Conservation (phyloP, 2,329 filamentous ascomycete genomes). For the Colletotrichum gigasporum region DNA sequence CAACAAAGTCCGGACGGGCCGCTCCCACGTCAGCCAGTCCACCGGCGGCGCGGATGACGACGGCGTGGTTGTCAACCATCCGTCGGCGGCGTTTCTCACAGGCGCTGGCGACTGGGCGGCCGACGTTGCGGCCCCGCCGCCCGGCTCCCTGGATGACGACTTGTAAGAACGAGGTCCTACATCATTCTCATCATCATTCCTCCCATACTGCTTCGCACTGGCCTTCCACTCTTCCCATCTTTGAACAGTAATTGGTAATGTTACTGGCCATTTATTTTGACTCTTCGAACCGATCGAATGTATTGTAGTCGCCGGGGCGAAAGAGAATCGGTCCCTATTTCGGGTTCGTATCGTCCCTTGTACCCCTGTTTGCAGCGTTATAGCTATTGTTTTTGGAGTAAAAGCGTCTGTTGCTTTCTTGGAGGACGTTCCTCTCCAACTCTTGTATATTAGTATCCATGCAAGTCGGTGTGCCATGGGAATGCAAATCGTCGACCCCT, state of each 20-base stretch:
- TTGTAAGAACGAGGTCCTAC: background rate
- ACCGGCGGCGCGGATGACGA: constrained; percentile 8
- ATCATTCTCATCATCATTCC: no score
- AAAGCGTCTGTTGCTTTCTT: constrained; percentile 12
- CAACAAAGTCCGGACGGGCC: constrained; percentile 10
- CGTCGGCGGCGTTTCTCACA: constrained; percentile 11
- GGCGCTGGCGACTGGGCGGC: constrained; percentile 22
- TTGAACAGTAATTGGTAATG: background rate
- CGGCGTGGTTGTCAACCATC: constrained; percentile 19
- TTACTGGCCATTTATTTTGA: no score
- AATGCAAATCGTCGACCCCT: constrained; percentile 13
- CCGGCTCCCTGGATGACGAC: background rate
- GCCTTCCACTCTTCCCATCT: background rate
- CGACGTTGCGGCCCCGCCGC: background rate
- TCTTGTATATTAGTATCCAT: background rate
- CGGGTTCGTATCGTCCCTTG: background rate
- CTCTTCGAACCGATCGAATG: no score
- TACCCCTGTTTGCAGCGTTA: no score
- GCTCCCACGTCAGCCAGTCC: constrained; percentile 6
- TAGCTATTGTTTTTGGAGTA: background rate
- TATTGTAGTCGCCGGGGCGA: no score
- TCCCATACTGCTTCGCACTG: background rate
- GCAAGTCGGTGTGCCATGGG: background rate
- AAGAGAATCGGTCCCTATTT: no score
- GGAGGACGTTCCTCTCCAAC: background rate